Conservation (phyloP, 257 asterid species). For the Linderniella brevidens region DNA sequence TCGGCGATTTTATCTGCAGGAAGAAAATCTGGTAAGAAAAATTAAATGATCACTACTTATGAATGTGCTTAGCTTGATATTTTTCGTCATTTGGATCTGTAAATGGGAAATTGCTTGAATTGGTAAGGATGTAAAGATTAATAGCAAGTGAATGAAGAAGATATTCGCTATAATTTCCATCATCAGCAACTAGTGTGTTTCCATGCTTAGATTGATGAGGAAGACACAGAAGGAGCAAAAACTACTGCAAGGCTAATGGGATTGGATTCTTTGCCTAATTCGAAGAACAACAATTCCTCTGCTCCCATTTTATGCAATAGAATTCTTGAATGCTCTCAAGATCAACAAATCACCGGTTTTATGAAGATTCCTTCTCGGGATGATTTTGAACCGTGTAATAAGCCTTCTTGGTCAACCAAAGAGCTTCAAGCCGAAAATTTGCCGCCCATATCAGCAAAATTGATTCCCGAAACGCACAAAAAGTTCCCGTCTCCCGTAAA, state of each 20-base stretch:
- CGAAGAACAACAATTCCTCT: conserved; percentile 16
- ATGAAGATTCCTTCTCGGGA: conserved; percentile 10
- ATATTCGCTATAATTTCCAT: neutral
- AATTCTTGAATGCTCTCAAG: conserved; percentile 17
- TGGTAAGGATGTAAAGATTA: no score
- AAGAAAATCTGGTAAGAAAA: conserved; percentile 42
- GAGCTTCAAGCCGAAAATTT: conserved; percentile 45
- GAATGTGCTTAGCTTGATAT: no score
- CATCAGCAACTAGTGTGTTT: neutral
- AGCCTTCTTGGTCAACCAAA: conserved; percentile 21
- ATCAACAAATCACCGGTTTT: conserved; percentile 13
- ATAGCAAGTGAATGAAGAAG: neutral
- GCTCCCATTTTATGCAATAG: conserved; percentile 18
- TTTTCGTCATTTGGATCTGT: no score
- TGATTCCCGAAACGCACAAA: conserved; percentile 40
- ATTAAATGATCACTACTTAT: neutral
- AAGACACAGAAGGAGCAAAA: conserved; percentile 25
- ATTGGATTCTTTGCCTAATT: conserved; percentile 41
- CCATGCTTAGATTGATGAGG: conserved; percentile 14
- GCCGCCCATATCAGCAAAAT: conserved; percentile 59
- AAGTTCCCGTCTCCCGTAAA: conserved; percentile 51
- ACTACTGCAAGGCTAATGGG: conserved; percentile 73
- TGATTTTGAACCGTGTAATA: conserved; percentile 14
- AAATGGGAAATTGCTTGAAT: no score
- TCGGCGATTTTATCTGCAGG: no score